These are phyloP conservation scores for Toxicodendron radicans DNA, from an alignment of 345 rosid species.

Conservation along the genomic window DNA sequence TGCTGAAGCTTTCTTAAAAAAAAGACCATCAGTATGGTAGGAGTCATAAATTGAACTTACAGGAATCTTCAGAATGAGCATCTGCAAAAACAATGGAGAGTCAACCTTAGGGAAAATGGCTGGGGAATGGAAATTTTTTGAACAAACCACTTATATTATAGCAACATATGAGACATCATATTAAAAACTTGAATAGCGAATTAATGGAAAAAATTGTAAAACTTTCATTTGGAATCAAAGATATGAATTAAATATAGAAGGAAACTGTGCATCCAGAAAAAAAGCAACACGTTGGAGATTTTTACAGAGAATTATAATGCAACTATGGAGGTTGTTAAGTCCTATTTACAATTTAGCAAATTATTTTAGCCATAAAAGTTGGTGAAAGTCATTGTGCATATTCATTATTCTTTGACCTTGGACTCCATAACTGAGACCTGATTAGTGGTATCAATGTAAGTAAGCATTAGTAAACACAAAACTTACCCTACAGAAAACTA, in stretches of 20 bases:
- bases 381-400: background rate
- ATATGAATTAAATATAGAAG: background rate
- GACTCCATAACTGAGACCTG: background rate
- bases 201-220: background rate
- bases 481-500: background rate
- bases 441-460: background rate
- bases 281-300: background rate
- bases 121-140: background rate
- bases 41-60: slow-evolving; percentile 54
- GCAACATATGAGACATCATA: background rate
- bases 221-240: slow-evolving; percentile 4
- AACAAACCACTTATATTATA: background rate
- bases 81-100: slow-evolving; percentile 57
- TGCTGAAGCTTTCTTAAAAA: background rate
- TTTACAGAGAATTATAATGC: background rate
- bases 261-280: background rate
- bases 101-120: slow-evolving; percentile 13
- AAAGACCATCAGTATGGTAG: background rate
- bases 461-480: background rate
- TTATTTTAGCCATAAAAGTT: background rate
- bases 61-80: slow-evolving; percentile 66
- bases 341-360: background rate
- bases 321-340: background rate
- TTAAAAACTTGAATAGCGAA: background rate
- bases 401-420: background rate